Conservation (phyloP, 345 rosid species). For the Dipteronia sinensis region DNA sequence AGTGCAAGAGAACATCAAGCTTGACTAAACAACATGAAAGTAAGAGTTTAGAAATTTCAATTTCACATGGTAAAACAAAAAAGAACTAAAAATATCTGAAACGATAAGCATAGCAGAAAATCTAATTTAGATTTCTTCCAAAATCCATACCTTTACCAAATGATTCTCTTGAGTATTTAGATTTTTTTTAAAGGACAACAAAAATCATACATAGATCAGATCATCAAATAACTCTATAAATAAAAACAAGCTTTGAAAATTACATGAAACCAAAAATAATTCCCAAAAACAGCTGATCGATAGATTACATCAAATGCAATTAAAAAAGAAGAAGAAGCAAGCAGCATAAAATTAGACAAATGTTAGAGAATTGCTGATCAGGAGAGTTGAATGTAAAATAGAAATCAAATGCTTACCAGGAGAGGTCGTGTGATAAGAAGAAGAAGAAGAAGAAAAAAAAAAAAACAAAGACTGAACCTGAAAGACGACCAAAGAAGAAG, state of each 20-base stretch:
- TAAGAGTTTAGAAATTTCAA: neutral
- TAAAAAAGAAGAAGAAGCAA: neutral
- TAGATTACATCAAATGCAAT: slow-evolving; percentile 20
- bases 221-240: neutral
- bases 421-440: neutral
- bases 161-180: neutral
- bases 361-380: slow-evolving; percentile 13
- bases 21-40: neutral
- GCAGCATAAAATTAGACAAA: neutral
- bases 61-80: neutral
- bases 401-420: slow-evolving; percentile 6
- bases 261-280: slow-evolving; percentile 11
- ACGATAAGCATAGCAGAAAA: neutral
- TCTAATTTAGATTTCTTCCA: neutral
- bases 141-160: slow-evolving; percentile 9
- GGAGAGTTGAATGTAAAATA: neutral
- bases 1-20: neutral
- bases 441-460: neutral
- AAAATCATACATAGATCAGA: slow-evolving; percentile 23
- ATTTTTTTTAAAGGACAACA: neutral
- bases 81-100: neutral
- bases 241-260: neutral
- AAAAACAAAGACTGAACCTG: neutral
- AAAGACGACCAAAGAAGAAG: neutral
- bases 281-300: slow-evolving; percentile 16